These are phyloP conservation scores for Mariannaea elegans DNA, from an alignment of 2,329 filamentous ascomycete genomes.

Conservation along the genomic window DNA sequence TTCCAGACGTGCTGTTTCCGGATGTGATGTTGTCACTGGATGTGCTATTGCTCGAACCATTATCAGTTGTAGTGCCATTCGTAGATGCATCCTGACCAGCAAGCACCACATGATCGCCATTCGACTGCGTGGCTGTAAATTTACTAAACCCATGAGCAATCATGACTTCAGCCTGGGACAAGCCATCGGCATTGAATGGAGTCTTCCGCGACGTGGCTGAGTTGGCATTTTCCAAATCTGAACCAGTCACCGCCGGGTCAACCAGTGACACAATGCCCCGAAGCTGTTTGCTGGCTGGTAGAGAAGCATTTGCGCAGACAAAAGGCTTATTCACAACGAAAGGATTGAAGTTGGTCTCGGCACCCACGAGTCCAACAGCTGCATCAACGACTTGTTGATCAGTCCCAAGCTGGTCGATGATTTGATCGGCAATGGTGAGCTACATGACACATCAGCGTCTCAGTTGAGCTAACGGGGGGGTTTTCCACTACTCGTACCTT, in stretches of 20 bases:
- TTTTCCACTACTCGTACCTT: conserved; percentile 62
- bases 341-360: conserved; percentile 79
- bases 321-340: conserved; percentile 67
- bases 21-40: background rate
- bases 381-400: conserved; percentile 68
- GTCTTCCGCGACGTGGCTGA: conserved; percentile 59
- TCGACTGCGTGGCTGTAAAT: conserved; percentile 57
- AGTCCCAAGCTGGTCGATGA: conserved; percentile 68
- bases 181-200: conserved; percentile 67
- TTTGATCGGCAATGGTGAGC: conserved; percentile 71
- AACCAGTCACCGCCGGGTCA: conserved; percentile 68
- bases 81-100: conserved; percentile 48
- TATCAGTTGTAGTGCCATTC: conserved; percentile 14
- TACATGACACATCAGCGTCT: conserved; percentile 41
- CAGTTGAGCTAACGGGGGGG: too few species aligned
- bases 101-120: conserved; percentile 43
- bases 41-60: background rate
- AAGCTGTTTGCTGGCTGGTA: conserved; percentile 68
- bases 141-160: conserved; percentile 69
- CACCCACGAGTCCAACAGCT: conserved; percentile 69
- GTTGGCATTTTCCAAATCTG: conserved; percentile 68
- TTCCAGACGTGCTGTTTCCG: conserved; percentile 30
- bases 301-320: conserved; percentile 69
- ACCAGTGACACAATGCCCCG: conserved; percentile 74
- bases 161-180: conserved; percentile 73